Conservation (phyloP, 2,329 filamentous ascomycete species). For the Spiromastix sp. region DNA sequence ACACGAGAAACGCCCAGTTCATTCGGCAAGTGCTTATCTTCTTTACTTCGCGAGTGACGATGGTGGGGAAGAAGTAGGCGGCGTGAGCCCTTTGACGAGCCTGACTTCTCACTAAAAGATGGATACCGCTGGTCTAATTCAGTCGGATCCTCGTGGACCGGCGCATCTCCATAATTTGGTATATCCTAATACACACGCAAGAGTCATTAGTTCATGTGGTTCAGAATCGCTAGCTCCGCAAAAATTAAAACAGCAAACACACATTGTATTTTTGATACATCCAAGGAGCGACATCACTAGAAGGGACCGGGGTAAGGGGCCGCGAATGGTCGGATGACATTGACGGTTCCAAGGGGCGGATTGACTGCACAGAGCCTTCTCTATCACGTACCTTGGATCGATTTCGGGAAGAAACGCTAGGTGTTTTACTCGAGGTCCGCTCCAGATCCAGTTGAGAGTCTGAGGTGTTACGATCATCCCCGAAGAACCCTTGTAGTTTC, state of each 20-base stretch:
- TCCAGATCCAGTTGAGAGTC: constrained; percentile 27
- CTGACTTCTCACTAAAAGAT: constrained; percentile 9
- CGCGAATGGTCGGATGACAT: constrained; percentile 65
- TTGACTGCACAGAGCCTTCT: constrained; percentile 70
- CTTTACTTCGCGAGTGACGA: constrained; percentile 48
- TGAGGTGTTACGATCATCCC: constrained; percentile 69
- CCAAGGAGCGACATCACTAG: constrained; percentile 95
- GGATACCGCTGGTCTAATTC: constrained; percentile 54
- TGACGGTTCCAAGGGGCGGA: constrained; percentile 43
- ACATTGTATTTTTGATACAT: constrained; percentile 80
- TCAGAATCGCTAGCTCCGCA: not conserved
- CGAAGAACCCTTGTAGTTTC: constrained; percentile 85
- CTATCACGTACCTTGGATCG: constrained; percentile 57
- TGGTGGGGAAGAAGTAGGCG: constrained; percentile 31
- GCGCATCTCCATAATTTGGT: constrained; percentile 65
- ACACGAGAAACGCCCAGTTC: no score
- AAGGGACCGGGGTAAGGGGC: constrained; percentile 74
- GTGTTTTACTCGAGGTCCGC: constrained; percentile 39
- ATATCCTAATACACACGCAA: constrained; percentile 49
- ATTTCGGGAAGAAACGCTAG: constrained; percentile 27
- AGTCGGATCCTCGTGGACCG: constrained; percentile 58
- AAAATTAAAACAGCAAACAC: constrained; percentile 23
- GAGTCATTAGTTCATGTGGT: not conserved
- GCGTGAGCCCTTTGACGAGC: constrained; percentile 42
- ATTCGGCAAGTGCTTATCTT: constrained; percentile 36